Evolutionary conservation across 768 basidiomycete genomes (phyloP).

Genomic region (Cubamyces sp.): DNA sequence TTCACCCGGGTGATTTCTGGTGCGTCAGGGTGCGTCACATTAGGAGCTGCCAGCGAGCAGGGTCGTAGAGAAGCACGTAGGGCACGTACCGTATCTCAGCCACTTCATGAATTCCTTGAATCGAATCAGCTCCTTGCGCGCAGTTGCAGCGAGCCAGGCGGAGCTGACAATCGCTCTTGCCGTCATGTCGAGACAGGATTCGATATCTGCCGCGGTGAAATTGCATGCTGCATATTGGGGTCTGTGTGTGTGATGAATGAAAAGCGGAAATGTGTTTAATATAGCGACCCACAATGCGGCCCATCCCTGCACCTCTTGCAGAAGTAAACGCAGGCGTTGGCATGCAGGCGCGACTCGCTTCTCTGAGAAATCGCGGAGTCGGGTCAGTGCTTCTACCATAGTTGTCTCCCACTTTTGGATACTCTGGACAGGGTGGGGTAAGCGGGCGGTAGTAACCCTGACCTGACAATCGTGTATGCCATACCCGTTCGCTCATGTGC

Average conservation of each 20-base stretch:
- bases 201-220: slow-evolving; percentile 53
- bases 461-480: slow-evolving; percentile 20
- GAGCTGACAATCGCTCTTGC: slow-evolving; percentile 63
- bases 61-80: neutral
- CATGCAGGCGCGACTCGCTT: slow-evolving; percentile 72
- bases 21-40: slow-evolving; percentile 5
- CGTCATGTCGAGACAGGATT: slow-evolving; percentile 54
- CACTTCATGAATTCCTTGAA: slow-evolving; percentile 83
- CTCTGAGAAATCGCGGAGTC: slow-evolving; percentile 74
- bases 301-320: slow-evolving; percentile 84
- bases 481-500: slow-evolving; percentile 81
- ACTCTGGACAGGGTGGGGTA: slow-evolving; percentile 50
- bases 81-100: slow-evolving; percentile 69
- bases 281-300: slow-evolving; percentile 59
- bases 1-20: slow-evolving; percentile 56
- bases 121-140: slow-evolving; percentile 67
- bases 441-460: neutral
- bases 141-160: slow-evolving; percentile 68
- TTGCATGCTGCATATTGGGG: slow-evolving; percentile 59
- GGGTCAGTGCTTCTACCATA: slow-evolving; percentile 68
- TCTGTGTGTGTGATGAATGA: slow-evolving; percentile 41
- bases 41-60: slow-evolving; percentile 5
- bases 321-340: slow-evolving; percentile 73
- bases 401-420: slow-evolving; percentile 84
- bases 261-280: neutral